A percentile compares a stretch with the other conserved stretches of the same genome.
These are phyloP conservation scores for Pyricularia pennisetigena DNA, from an alignment of 2,329 filamentous ascomycete genomes.

Conservation along the genomic window DNA sequence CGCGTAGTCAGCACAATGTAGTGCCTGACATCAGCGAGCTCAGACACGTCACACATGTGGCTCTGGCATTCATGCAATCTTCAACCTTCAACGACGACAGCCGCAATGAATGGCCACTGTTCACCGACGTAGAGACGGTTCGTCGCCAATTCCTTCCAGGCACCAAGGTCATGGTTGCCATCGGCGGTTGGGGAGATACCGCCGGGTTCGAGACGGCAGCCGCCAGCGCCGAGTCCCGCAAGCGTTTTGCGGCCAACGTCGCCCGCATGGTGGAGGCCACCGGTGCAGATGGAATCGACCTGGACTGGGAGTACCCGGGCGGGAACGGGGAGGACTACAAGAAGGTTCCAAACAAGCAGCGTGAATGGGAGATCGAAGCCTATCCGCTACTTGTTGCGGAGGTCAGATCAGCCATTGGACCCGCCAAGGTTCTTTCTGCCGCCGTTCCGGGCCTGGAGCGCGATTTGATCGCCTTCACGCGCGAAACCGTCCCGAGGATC, in stretches of 20 bases:
- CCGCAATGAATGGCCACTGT: conserved; percentile 36
- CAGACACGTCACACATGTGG: conserved; percentile 42
- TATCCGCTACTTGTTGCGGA: conserved; percentile 52
- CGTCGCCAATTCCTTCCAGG: conserved; percentile 36
- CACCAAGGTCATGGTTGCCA: conserved; percentile 58
- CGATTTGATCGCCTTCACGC: conserved; percentile 61
- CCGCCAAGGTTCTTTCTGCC: conserved; percentile 51
- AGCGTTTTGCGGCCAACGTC: conserved; percentile 54
- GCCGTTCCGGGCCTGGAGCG: conserved; percentile 52
- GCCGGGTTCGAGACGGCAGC: conserved; percentile 51
- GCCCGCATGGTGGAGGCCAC: conserved; percentile 49
- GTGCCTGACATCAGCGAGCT: conserved; percentile 27
- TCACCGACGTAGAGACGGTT: conserved; percentile 37
- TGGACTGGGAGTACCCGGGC: conserved; percentile 56
- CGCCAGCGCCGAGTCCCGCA: conserved; percentile 36
- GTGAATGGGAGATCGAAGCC: conserved; percentile 48
- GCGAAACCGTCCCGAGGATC: conserved; percentile 45
- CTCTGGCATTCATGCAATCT: conserved; percentile 47
- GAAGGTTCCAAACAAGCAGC: conserved; percentile 45
- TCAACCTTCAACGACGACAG: conserved; percentile 37
- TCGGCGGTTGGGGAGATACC: conserved; percentile 68
- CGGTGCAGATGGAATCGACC: conserved; percentile 55
- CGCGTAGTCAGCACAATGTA: conserved; percentile 34
- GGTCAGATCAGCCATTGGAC: conserved; percentile 47
- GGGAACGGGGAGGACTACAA: conserved; percentile 65